Evolutionary conservation across 2,329 filamentous ascomycete genomes (phyloP).

Genomic region (Penicillium verrucosum): DNA sequence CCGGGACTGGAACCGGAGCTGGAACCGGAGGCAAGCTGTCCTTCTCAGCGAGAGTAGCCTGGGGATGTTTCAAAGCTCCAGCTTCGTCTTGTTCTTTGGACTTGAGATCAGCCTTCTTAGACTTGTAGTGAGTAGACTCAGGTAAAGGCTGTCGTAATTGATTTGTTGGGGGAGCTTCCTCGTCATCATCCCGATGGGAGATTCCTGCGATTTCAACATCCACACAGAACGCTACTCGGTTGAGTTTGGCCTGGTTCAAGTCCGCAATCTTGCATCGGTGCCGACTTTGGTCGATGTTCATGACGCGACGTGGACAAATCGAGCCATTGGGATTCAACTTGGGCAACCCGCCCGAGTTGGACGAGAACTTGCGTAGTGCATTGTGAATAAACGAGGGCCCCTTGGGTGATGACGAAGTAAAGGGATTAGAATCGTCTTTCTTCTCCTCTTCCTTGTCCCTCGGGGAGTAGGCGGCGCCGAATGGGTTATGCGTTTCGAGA

Average conservation of each 20-base stretch:
- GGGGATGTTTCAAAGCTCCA: conserved; percentile 66
- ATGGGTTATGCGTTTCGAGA: conserved; percentile 43
- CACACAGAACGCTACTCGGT: conserved; percentile 90
- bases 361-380: conserved; percentile 75
- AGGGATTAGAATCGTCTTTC: conserved; percentile 32
- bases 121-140: conserved; percentile 29
- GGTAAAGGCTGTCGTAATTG: conserved; percentile 25
- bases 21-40: conserved; percentile 38
- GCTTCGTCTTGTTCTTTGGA: conserved; percentile 70
- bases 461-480: conserved; percentile 42
- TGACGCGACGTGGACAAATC: conserved; percentile 71
- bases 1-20: neutral
- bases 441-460: conserved; percentile 45
- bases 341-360: conserved; percentile 49
- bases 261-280: conserved; percentile 77
- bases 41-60: conserved; percentile 53
- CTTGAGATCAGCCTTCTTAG: conserved; percentile 49
- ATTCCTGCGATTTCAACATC: conserved; percentile 94
- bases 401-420: conserved; percentile 66
- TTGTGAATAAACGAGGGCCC: conserved; percentile 71
- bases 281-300: conserved; percentile 80
- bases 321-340: conserved; percentile 61
- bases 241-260: conserved; percentile 73
- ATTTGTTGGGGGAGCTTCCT: conserved; percentile 41
- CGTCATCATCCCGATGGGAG: conserved; percentile 68